These are phyloP conservation scores for Solanum sitiens DNA, from an alignment of 257 asterid genomes.

Conservation along the genomic window DNA sequence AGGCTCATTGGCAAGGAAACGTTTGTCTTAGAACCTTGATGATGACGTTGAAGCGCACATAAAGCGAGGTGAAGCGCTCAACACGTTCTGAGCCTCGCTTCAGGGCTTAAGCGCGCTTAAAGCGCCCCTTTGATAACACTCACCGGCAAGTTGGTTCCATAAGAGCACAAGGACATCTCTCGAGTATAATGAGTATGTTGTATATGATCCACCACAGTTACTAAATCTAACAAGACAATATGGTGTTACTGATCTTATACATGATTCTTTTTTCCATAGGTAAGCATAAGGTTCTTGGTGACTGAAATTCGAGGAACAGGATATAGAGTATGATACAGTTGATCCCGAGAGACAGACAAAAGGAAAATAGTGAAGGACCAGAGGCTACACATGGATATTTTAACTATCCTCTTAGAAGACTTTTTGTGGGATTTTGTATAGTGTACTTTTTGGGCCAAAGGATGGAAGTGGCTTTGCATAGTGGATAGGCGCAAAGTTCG, in stretches of 20 bases:
- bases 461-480: not conserved
- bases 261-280: slow-evolving; percentile 5
- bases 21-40: too few relatives aligned
- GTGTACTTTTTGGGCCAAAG: not conserved
- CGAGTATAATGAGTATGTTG: slow-evolving; percentile 76
- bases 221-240: not conserved
- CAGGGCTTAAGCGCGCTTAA: too few relatives aligned
- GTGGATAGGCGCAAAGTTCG: not conserved
- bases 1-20: too few relatives aligned
- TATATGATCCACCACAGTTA: slow-evolving; percentile 67
- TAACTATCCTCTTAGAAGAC: not conserved
- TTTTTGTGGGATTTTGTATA: not conserved
- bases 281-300: slow-evolving; percentile 65
- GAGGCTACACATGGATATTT: slow-evolving; percentile 5
- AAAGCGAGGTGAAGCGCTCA: too few relatives aligned
- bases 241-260: not conserved
- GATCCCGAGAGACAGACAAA: not conserved
- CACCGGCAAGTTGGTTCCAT: slow-evolving; percentile 14
- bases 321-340: slow-evolving; percentile 27
- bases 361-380: not conserved
- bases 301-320: slow-evolving; percentile 65
- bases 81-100: too few relatives aligned
- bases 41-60: too few relatives aligned
- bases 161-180: slow-evolving; percentile 45
- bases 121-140: too few relatives aligned